Conservation (phyloP, 331 rosid genomes). For the Quercus tomentella region DNA sequence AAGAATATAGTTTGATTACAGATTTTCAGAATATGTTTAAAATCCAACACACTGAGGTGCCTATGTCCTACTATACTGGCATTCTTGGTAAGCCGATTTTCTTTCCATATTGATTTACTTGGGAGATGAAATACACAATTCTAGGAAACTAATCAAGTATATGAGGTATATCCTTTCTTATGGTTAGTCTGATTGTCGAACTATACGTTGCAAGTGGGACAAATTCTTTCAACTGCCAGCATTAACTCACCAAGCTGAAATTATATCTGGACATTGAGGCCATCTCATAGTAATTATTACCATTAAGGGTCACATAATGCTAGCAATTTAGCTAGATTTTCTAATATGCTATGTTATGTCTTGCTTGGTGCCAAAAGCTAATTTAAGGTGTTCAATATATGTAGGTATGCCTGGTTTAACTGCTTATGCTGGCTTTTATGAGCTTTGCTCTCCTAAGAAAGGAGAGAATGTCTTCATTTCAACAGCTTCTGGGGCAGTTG, state of each 20-base stretch:
- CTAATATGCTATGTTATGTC: neutral
- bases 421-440: conserved; percentile 11
- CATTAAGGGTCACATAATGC: neutral
- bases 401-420: conserved; percentile 24
- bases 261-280: neutral
- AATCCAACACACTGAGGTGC: too few species aligned
- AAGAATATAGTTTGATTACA: too few species aligned
- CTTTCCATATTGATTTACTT: neutral
- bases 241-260: neutral
- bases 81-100: too few species aligned
- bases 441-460: neutral
- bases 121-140: neutral
- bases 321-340: neutral
- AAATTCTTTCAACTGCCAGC: neutral
- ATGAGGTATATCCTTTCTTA: neutral
- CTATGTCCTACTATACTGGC: too few species aligned
- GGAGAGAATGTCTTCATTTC: conserved; percentile 8
- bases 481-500: conserved; percentile 32
- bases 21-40: too few species aligned
- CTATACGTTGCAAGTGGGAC: neutral
- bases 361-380: neutral
- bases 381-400: neutral
- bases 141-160: neutral
- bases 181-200: too few species aligned
- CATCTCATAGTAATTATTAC: neutral